Evolutionary conservation across 2,329 filamentous ascomycete species (phyloP).

Genomic region (Fonsecaea pedrosoi): DNA sequence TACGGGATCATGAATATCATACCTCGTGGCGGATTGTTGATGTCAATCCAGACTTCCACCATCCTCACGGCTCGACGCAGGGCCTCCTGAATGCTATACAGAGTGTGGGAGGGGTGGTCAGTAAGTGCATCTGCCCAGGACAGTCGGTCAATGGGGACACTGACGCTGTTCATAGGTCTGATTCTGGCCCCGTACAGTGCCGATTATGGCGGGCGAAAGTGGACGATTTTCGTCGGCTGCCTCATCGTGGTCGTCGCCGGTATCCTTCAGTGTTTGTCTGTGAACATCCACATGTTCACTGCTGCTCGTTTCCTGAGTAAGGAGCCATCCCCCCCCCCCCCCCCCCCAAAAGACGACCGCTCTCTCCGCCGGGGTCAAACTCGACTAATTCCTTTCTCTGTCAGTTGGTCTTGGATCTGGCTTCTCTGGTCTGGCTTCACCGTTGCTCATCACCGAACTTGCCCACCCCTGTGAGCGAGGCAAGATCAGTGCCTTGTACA

Average conservation of each 20-base stretch:
- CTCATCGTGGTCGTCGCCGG: slow-evolving; percentile 55
- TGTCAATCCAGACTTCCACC: slow-evolving; percentile 41
- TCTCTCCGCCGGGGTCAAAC: not conserved
- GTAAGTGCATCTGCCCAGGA: not conserved
- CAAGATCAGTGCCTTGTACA: slow-evolving; percentile 58
- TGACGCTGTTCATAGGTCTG: slow-evolving; percentile 7
- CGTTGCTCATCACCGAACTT: slow-evolving; percentile 52
- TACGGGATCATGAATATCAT: not conserved
- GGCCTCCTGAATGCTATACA: slow-evolving; percentile 50
- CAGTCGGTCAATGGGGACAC: not conserved
- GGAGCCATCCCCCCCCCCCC: not conserved
- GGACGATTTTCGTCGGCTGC: slow-evolving; percentile 56
- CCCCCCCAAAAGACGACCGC: not conserved
- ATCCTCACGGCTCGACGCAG: slow-evolving; percentile 48
- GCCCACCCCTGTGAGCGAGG: slow-evolving; percentile 57
- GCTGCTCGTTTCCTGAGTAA: slow-evolving; percentile 62
- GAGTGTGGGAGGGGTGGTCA: slow-evolving; percentile 15
- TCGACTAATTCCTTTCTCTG: slow-evolving; percentile 20
- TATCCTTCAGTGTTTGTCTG: slow-evolving; percentile 41
- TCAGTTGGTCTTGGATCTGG: slow-evolving; percentile 66
- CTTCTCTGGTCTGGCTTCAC: slow-evolving; percentile 49
- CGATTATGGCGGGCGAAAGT: slow-evolving; percentile 54
- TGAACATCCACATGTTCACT: slow-evolving; percentile 56
- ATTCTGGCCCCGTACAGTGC: slow-evolving; percentile 53
- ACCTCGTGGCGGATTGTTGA: not conserved